Evolutionary conservation across 2,329 filamentous ascomycete species (phyloP).

Genomic region (Helotiales sp.): DNA sequence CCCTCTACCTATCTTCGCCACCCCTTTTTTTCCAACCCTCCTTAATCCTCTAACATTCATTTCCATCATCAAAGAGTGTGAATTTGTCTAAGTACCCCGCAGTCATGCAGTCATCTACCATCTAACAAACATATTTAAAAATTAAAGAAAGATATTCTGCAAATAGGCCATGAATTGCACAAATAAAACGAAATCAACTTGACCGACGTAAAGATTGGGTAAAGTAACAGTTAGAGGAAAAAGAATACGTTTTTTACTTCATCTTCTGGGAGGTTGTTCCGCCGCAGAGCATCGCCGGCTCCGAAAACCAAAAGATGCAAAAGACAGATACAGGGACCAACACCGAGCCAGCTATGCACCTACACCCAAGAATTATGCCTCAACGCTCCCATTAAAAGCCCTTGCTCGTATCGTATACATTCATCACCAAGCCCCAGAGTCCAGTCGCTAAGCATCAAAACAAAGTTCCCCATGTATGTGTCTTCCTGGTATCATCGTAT

Average conservation of each 20-base stretch:
- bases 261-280: not conserved
- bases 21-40: not conserved
- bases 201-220: not conserved
- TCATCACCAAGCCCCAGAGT: no score
- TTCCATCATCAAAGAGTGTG: no score
- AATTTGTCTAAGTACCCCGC: no score
- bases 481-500: not conserved
- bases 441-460: no score
- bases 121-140: no score
- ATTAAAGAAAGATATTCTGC: not conserved
- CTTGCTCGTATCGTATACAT: not conserved
- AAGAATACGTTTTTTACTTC: not conserved
- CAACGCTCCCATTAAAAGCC: not conserved
- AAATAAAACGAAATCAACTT: not conserved
- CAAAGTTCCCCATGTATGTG: not conserved
- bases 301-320: not conserved
- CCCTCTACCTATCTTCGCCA: not conserved
- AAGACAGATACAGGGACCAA: no score
- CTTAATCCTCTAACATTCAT: no score
- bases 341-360: not conserved
- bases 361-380: not conserved
- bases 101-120: no score
- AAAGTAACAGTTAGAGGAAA: not conserved
- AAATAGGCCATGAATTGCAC: not conserved
- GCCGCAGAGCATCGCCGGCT: not conserved